phyloP scores from a whole-genome alignment of 2,329 filamentous ascomycete species.

The Periconia sp. region DNA sequence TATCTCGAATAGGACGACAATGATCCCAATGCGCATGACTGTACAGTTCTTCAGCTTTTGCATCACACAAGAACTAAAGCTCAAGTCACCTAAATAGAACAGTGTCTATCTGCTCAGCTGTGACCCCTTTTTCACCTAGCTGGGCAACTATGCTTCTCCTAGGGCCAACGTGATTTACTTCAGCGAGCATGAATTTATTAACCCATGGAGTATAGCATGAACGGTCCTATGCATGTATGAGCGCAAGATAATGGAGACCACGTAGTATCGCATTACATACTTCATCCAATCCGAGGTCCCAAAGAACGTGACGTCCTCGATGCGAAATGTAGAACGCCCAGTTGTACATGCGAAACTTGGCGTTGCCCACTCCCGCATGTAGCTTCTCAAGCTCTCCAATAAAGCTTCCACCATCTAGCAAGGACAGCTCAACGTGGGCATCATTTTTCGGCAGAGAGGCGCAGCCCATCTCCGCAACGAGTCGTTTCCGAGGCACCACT shows the following conservation, averaged over 20 bases:
- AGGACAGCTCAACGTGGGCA: slow-evolving; percentile 29
- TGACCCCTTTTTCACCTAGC: slow-evolving; percentile 26
- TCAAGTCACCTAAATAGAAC: slow-evolving; percentile 43
- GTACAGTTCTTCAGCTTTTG: slow-evolving; percentile 4
- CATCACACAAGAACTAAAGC: too few relatives aligned
- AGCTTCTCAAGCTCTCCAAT: slow-evolving; percentile 32
- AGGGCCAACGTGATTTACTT: slow-evolving; percentile 35
- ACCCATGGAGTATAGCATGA: slow-evolving; percentile 42
- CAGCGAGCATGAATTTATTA: slow-evolving; percentile 35
- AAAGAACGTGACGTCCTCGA: slow-evolving; percentile 31
- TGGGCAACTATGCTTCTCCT: slow-evolving; percentile 34
- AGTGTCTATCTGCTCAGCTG: slow-evolving; percentile 27
- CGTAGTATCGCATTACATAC: slow-evolving; percentile 18
- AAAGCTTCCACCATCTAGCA: slow-evolving; percentile 43
- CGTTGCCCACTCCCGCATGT: slow-evolving; percentile 32
- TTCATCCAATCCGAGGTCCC: slow-evolving; percentile 40
- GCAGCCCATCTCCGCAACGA: background rate
- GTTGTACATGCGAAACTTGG: slow-evolving; percentile 42
- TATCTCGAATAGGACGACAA: slow-evolving; percentile 32
- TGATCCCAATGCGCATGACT: slow-evolving; percentile 45
- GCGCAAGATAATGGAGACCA: background rate
- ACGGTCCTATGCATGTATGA: slow-evolving; percentile 26
- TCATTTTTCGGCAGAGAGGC: slow-evolving; percentile 20
- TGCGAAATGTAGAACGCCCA: slow-evolving; percentile 41
- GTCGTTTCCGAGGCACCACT: background rate